These are phyloP conservation scores for Knoxia roxburghii DNA, from an alignment of 257 asterid species.

Conservation along the genomic window DNA sequence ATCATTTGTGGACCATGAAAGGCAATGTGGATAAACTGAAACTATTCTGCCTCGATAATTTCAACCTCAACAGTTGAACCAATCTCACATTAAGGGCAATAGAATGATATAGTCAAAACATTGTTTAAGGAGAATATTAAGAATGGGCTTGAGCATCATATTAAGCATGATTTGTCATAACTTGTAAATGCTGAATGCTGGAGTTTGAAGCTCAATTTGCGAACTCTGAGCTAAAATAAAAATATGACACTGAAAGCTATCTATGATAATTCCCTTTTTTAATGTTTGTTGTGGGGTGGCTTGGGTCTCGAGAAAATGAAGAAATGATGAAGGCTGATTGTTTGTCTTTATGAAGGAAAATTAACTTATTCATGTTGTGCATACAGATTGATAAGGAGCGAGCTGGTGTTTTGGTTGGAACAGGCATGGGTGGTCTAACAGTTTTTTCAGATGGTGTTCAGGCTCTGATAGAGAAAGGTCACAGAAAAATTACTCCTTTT, in stretches of 20 bases:
- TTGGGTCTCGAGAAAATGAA: no score
- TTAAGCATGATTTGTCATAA: not conserved
- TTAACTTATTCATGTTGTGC: not conserved
- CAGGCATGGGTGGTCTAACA: conserved; percentile 94
- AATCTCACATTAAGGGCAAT: no score
- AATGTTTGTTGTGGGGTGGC: no score
- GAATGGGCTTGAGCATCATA: not conserved
- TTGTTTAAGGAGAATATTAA: not conserved
- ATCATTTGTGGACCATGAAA: not conserved
- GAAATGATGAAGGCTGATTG: no score
- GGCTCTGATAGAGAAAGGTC: conserved; percentile 76
- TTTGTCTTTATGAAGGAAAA: not conserved
- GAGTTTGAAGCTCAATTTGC: no score
- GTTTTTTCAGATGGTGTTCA: conserved; percentile 85
- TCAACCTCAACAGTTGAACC: not conserved
- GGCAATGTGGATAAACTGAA: not conserved
- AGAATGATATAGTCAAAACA: no score
- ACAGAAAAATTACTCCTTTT: conserved; percentile 80
- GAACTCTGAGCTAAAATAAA: not conserved
- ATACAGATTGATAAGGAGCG: conserved; percentile 76
- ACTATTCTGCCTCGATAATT: not conserved
- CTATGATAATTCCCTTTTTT: not conserved
- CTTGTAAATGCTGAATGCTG: not conserved
- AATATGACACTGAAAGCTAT: not conserved
- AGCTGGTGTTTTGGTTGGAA: conserved; percentile 85